Conservation (phyloP, 73 alveolate species). For the Halteria grandinella region DNA sequence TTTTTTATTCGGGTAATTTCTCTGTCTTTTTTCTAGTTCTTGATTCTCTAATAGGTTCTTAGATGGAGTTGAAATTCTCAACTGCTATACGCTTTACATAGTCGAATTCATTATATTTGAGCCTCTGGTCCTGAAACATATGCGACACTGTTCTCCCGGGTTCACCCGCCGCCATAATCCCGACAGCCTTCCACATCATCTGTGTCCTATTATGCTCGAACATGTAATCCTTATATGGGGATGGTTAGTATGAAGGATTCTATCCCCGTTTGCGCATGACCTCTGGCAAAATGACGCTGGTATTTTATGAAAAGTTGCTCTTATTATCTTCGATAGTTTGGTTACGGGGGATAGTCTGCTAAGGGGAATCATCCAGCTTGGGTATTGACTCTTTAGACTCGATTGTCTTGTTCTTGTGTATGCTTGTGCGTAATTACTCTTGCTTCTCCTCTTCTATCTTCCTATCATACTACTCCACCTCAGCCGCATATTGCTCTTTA, state of each 20-base stretch:
- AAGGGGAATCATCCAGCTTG: neutral
- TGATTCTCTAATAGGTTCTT: neutral
- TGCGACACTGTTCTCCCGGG: neutral
- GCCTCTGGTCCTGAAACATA: too few species aligned
- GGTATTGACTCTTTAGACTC: neutral
- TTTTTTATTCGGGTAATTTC: neutral
- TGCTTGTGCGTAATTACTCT: neutral
- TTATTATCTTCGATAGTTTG: too few species aligned
- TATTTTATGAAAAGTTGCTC: too few species aligned
- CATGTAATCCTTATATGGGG: neutral
- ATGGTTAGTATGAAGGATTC: neutral
- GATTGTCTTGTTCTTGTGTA: neutral
- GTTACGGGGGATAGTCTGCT: too few species aligned
- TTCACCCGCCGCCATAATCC: neutral
- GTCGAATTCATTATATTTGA: constrained; percentile 27
- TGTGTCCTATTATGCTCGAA: neutral
- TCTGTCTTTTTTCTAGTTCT: neutral
- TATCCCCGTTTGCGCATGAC: neutral
- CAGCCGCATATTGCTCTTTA: neutral
- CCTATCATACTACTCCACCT: neutral
- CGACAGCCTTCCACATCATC: constrained; percentile 23
- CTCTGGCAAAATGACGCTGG: too few species aligned
- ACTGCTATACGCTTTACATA: constrained; percentile 7
- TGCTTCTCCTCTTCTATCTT: neutral
- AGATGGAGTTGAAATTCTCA: neutral